Base-by-base conservation (phyloP, 768 basidiomycete species). In the Tricholoma terreum region DNA sequence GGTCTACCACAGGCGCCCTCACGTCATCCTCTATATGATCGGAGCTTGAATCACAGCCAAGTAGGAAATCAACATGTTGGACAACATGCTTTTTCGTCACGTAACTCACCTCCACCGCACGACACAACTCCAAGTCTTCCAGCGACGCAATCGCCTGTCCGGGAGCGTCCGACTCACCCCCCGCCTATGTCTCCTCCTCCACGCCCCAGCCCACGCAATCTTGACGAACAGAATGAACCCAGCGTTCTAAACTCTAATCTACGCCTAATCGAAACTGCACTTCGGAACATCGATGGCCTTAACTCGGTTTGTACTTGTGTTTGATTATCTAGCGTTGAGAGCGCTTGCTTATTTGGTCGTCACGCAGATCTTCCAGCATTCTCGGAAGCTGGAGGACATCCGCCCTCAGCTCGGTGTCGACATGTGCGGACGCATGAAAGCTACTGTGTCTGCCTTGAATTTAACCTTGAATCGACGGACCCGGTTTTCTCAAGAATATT, bases 401-500 rank as follows among this genome's bases (percentile, higher is more conserved):
- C 58, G 67, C 5, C 61, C 66, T 17, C 46, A 49, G 46, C 46
- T 49, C 49, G 70, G 72, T 45, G 69, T 70, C 49, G 70, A 74
- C 48, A 56, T 64, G 9, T 73, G 69, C 50, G 54, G 64, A 27
- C 65, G 63, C 38, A 67, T 73, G 14, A 68, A 71, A 54, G 59
- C 65, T 14, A 64, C 64, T n/a, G 52, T 74, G 43, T 49, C 57
- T 46, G 62, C 63, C 12, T 55, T 73, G 52, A 63, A 58, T 35
- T 53, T 59, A 5, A 63, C 64, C 33, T 58, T 74, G 61, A 59
- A 58, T 22, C 59, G 62, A 24, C 67, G 71, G 22, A 57, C 58
- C 12, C 65, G 63, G 52, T 68, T 74, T 49, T 64, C 66, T 17
- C 62, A 69, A 40, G 71, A 72, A 54, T 69, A 75, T 57, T 71